Conservation (phyloP, 1,284 basidiomycete species). For the Boletus semigastroideus region DNA sequence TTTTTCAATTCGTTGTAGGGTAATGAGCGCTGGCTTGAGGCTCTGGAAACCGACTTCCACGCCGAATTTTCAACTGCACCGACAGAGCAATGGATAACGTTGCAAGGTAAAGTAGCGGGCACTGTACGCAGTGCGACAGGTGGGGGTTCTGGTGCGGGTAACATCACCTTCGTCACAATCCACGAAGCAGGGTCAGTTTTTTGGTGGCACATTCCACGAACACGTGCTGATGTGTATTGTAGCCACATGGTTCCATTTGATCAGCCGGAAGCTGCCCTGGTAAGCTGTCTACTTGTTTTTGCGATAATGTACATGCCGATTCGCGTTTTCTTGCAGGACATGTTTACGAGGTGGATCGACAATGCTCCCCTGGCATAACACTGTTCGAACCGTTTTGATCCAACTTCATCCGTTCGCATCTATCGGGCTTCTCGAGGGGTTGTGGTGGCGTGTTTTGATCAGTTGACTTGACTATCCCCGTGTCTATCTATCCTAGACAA, state of each 20-base stretch:
- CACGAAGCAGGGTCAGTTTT: slow-evolving; percentile 67
- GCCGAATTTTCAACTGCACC: slow-evolving; percentile 58
- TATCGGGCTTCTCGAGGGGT: neutral
- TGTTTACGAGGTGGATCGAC: slow-evolving; percentile 39
- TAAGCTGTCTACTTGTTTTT: slow-evolving; percentile 36
- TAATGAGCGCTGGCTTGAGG: slow-evolving; percentile 69
- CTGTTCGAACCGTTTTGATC: neutral
- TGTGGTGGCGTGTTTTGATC: neutral
- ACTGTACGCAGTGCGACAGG: slow-evolving; percentile 64
- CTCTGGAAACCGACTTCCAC: slow-evolving; percentile 60
- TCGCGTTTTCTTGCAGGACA: slow-evolving; percentile 25
- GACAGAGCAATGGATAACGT: slow-evolving; percentile 55
- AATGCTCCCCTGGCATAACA: slow-evolving; percentile 38
- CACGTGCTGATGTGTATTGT: slow-evolving; percentile 5
- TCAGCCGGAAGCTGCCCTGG: slow-evolving; percentile 74
- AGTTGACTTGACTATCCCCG: neutral
- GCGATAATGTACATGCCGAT: neutral
- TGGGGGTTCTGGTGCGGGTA: slow-evolving; percentile 61
- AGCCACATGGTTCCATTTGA: slow-evolving; percentile 45
- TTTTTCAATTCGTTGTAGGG: slow-evolving; percentile 43
- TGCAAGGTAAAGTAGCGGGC: slow-evolving; percentile 50
- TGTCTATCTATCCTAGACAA: neutral
- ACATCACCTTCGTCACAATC: slow-evolving; percentile 73
- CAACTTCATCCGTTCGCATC: neutral
- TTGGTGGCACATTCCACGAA: neutral